These are phyloP conservation scores for Trichosporon asahii DNA, from an alignment of 1,284 basidiomycete genomes.

Conservation along the genomic window DNA sequence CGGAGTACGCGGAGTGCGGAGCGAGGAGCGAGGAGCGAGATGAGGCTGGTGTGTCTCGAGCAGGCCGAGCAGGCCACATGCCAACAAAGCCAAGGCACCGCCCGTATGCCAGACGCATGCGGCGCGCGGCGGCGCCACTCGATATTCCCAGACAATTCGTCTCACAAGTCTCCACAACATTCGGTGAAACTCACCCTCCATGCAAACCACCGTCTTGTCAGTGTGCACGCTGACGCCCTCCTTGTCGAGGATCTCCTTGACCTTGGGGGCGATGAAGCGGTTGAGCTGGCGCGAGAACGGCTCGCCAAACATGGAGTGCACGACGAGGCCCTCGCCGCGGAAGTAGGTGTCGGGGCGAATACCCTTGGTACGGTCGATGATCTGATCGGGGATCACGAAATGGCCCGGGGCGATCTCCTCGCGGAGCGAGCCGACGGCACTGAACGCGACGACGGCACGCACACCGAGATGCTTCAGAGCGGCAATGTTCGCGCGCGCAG, in stretches of 20 bases:
- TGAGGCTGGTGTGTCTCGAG: neutral
- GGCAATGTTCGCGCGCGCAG: conserved; percentile 87
- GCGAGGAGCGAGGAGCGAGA: too few relatives aligned
- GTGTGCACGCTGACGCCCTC: conserved; percentile 66
- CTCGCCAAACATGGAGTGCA: conserved; percentile 91
- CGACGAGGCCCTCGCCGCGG: conserved; percentile 74
- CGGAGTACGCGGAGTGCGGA: too few relatives aligned
- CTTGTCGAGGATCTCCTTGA: conserved; percentile 63
- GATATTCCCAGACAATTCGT: too few relatives aligned
- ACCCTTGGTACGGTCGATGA: conserved; percentile 96
- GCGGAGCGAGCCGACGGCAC: conserved; percentile 89
- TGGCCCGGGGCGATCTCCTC: conserved; percentile 92
- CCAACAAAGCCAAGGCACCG: too few relatives aligned
- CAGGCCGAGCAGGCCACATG: too few relatives aligned
- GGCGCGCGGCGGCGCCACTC: too few relatives aligned
- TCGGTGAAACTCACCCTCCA: conserved; percentile 80
- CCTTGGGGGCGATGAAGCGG: conserved; percentile 63
- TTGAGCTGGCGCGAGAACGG: conserved; percentile 71
- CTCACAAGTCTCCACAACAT: too few relatives aligned
- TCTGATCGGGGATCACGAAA: conserved; percentile 84
- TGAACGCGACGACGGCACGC: conserved; percentile 85
- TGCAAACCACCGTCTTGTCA: conserved; percentile 84
- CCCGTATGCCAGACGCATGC: too few relatives aligned
- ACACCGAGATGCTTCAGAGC: conserved; percentile 91
- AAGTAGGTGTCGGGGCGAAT: conserved; percentile 84